Base-by-base conservation (phyloP, 129 eudicot species). In the Centaurea solstitialis region DNA sequence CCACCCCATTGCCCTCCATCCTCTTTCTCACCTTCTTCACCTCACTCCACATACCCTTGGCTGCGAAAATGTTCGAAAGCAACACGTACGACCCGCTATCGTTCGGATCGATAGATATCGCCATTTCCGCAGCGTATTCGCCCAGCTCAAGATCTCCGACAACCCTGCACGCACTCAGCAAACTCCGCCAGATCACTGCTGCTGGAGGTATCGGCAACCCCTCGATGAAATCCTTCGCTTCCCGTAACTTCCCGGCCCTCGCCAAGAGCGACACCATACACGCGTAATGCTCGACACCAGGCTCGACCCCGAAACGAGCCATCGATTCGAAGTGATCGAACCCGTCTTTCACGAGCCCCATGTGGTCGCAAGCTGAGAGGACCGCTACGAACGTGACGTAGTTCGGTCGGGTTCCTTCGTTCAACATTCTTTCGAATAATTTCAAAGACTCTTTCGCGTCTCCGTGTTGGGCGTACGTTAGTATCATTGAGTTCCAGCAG, bases 351-450 rank as follows among this genome's bases (percentile, higher is more conserved):
- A 92, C 87, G 23, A 92, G 82, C 72, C 94, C 97, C 68, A 77
- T 87, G 67, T 92, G 94, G 81, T 77, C 87, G 80, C 97, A 92
- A n/a, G 97, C 94, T 17, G 95, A 88, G n/a, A 92, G 93, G 37
- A 92, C 87, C 4, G 84, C 93, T 35, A 90, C 85, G 84, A 88
- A 90, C 0, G 93, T 90, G 69, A 90, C 89, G 45, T 85, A 83
- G 53, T 88, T 87, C 22, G 97, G 97, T 33, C 65, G 66, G 30
- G 83, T 68, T 57, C 89, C 88, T 28, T 82, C 85, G 7, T 69
- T 78, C 38, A 81, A 85, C 94, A 92, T 86, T 74, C 26, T 69
- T 73, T 86, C 76, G 22, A 87, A 92, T 37, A 85, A 15, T 6
- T 73, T 41, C 74, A 92, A 87, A 81, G 94, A 93, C 81, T 86